Percentiles rank a stretch among this genome's conserved stretches.
Conservation (phyloP, 371 early-diverging fungal genomes). For the Mucor velutinosus region DNA sequence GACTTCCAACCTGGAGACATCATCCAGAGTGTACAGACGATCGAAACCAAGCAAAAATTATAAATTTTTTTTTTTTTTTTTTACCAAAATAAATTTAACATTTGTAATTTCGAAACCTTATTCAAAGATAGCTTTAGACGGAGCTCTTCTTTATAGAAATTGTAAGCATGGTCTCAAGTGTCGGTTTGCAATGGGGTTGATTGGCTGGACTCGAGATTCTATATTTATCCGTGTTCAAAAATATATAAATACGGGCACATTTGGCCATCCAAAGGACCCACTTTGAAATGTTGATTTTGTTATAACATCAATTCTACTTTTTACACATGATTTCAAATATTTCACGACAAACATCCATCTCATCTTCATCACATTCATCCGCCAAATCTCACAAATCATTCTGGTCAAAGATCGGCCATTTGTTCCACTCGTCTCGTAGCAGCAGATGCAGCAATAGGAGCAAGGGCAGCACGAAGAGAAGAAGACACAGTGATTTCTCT, state of each 20-base stretch:
- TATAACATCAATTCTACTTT: not conserved
- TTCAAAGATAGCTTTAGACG: not conserved
- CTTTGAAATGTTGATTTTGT: not conserved
- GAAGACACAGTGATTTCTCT: slow-evolving; percentile 1
- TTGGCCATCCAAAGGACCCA: not conserved
- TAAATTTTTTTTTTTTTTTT: slow-evolving; percentile 11
- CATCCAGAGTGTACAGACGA: slow-evolving; percentile 68
- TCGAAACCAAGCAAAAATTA: slow-evolving; percentile 55
- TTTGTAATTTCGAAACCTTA: not conserved
- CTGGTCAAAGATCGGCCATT: slow-evolving; percentile 19
- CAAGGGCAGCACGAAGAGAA: not conserved
- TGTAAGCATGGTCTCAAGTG: slow-evolving; percentile 19
- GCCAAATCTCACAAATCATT: slow-evolving; percentile 21
- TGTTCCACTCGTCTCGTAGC: slow-evolving; percentile 9
- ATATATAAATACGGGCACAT: slow-evolving; percentile 12
- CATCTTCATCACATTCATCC: slow-evolving; percentile 13
- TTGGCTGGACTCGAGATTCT: slow-evolving; percentile 10
- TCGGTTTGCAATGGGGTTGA: not conserved
- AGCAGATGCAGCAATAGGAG: not conserved
- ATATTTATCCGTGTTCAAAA: slow-evolving; percentile 1
- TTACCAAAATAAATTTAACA: not conserved
- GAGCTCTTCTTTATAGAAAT: not conserved
- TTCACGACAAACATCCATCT: slow-evolving; percentile 5
- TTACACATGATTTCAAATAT: not conserved
- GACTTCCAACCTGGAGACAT: slow-evolving; percentile 81